Conservation (phyloP, 2,329 filamentous ascomycete species). For the Phialophora chinensis region DNA sequence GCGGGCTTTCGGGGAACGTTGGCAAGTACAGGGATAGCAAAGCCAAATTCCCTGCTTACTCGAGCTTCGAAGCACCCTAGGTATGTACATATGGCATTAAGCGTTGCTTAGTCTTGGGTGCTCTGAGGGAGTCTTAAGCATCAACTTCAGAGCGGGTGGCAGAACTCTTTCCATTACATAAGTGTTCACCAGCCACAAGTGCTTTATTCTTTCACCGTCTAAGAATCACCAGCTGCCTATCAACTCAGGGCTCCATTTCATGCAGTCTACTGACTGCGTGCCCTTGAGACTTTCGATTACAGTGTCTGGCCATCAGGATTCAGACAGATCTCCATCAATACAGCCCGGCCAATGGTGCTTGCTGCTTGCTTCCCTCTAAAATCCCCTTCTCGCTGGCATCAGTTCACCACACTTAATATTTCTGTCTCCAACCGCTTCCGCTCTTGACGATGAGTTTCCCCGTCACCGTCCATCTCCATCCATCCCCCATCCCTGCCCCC, state of each 20-base stretch:
- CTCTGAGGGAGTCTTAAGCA: neutral
- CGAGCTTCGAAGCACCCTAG: neutral
- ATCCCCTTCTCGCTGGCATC: neutral
- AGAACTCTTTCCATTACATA: neutral
- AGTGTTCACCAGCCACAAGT: neutral
- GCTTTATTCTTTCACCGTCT: neutral
- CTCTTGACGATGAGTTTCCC: neutral
- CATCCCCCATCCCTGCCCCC: conserved; percentile 14
- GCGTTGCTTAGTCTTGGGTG: neutral
- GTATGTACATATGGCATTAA: neutral
- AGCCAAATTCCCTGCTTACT: neutral
- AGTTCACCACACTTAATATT: neutral
- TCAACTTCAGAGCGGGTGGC: neutral
- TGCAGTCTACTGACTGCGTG: neutral
- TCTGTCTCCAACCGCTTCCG: neutral
- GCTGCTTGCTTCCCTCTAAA: neutral
- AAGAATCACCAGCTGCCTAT: neutral
- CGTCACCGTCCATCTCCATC: conserved; percentile 4
- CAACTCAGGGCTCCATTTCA: neutral
- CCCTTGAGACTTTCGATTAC: too few species aligned
- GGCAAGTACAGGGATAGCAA: neutral
- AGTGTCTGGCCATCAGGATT: neutral
- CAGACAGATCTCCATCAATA: neutral
- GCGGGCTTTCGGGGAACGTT: neutral
- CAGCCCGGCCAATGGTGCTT: neutral